Evolutionary conservation across 73 alveolate genomes (phyloP).

Genomic region (Urostyla sp.): DNA sequence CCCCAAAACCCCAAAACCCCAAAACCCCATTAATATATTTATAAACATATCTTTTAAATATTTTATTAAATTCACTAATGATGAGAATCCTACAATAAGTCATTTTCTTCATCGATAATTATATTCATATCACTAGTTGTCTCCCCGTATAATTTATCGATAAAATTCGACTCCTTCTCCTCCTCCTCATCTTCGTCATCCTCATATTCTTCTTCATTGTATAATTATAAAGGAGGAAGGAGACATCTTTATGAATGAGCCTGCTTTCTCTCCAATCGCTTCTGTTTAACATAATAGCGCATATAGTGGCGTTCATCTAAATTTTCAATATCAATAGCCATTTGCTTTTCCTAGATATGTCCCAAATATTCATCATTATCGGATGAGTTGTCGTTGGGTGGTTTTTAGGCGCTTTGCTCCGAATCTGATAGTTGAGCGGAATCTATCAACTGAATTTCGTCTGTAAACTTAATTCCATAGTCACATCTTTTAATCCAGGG

Average conservation of each 20-base stretch:
- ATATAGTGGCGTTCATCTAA: constrained; percentile 37
- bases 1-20: not conserved
- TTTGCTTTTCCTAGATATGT: not conserved
- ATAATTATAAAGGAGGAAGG: too few relatives aligned
- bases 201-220: not conserved
- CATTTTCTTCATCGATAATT: constrained; percentile 14
- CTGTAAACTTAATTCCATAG: constrained; percentile 70
- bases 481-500: constrained; percentile 75
- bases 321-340: not conserved
- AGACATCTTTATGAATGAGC: not conserved
- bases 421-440: constrained; percentile 41
- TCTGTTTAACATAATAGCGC: constrained; percentile 42
- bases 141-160: not conserved
- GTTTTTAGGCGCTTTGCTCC: not conserved
- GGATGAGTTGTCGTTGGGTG: not conserved
- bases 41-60: not conserved
- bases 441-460: constrained; percentile 56
- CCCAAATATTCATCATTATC: not conserved
- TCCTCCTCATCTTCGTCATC: not conserved
- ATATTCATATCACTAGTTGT: constrained; percentile 30
- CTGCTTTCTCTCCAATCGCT: constrained; percentile 14
- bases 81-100: too few relatives aligned
- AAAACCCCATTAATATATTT: not conserved
- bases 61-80: constrained; percentile 7
- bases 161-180: not conserved